phyloP scores from a whole-genome alignment of 495 filamentous ascomycete species.

The Penicillium roqueforti region DNA sequence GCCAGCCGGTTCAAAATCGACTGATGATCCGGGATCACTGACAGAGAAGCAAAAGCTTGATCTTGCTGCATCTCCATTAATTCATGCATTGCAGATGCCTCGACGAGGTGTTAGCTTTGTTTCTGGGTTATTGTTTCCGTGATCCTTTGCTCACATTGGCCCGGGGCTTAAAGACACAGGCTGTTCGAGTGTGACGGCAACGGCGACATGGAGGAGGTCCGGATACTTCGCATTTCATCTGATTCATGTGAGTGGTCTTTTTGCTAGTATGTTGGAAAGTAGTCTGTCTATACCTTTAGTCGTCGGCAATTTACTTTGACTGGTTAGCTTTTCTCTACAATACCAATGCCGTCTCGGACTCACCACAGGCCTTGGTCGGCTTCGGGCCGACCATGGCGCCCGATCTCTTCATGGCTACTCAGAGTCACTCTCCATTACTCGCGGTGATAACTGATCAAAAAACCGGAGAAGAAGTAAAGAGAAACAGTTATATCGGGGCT shows the following conservation, averaged over 20 bases:
- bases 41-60: neutral
- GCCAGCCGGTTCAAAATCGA: constrained; percentile 36
- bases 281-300: constrained; percentile 27
- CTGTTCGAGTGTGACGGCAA: constrained; percentile 28
- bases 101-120: neutral
- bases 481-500: neutral
- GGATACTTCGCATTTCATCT: constrained; percentile 44
- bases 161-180: constrained; percentile 40
- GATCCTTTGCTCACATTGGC: constrained; percentile 31
- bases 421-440: neutral
- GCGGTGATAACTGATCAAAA: neutral
- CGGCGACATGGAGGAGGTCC: constrained; percentile 35
- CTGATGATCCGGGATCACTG: constrained; percentile 16
- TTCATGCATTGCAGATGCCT: constrained; percentile 35
- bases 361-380: constrained; percentile 42
- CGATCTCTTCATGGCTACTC: constrained; percentile 20
- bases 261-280: neutral
- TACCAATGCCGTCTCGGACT: constrained; percentile 11
- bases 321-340: constrained; percentile 12
- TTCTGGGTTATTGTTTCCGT: neutral
- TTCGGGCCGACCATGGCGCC: constrained; percentile 22
- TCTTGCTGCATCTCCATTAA: constrained; percentile 12
- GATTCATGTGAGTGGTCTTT: neutral
- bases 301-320: constrained; percentile 36
- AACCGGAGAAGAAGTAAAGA: neutral